Evolutionary conservation across 257 asterid species (phyloP).

Genomic region (Fraxinus excelsior): DNA sequence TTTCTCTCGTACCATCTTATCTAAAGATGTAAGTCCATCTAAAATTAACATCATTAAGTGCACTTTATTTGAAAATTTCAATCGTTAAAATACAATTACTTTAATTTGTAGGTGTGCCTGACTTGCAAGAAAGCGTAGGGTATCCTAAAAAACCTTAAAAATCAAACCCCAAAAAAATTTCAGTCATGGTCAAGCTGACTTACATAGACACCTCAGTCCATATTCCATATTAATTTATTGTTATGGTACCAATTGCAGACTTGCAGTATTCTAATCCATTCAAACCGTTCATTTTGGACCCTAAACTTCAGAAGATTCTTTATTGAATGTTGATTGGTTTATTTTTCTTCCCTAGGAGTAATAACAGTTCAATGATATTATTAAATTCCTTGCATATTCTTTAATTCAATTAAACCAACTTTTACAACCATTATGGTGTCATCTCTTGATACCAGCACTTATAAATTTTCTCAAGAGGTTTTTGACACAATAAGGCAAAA

Average conservation of each 20-base stretch:
- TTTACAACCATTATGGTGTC: background rate
- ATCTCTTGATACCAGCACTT: background rate
- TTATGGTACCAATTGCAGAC: background rate
- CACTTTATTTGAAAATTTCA: background rate
- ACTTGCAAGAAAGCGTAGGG: background rate
- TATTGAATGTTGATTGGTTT: constrained; percentile 24
- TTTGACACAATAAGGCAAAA: background rate
- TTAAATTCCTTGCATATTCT: background rate
- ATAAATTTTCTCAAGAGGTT: background rate
- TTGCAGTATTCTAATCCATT: constrained; percentile 23
- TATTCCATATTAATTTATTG: background rate
- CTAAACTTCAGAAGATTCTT: background rate
- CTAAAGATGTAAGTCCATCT: too few relatives aligned
- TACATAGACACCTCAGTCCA: background rate
- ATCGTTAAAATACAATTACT: background rate
- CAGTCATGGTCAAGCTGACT: background rate
- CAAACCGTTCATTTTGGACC: constrained; percentile 35
- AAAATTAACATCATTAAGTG: background rate
- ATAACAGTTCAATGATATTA: too few relatives aligned
- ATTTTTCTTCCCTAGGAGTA: background rate
- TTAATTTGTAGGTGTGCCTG: background rate
- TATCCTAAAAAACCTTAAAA: background rate
- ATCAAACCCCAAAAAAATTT: background rate
- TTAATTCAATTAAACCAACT: background rate
- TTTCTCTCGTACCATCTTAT: too few relatives aligned